A percentile compares a stretch with the other conserved stretches of the same genome.
These are phyloP conservation scores for Neodidymelliopsis sp. DNA, from an alignment of 2,329 filamentous ascomycete species.

Conservation along the genomic window DNA sequence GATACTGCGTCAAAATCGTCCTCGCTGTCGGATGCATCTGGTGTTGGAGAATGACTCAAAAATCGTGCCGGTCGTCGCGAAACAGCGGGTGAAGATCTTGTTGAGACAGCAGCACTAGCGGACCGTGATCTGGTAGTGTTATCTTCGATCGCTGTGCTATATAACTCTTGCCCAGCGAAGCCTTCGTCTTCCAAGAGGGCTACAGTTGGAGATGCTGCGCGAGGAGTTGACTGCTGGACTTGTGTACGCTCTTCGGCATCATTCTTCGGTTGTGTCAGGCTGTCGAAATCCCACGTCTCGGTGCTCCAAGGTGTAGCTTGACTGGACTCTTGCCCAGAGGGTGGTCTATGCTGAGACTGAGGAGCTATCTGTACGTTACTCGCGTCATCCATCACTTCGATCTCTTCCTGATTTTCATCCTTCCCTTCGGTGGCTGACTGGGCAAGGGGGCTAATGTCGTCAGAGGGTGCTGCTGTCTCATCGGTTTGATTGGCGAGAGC, in stretches of 20 bases:
- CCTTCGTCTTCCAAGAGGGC: slow-evolving; percentile 12
- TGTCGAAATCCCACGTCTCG: slow-evolving; percentile 15
- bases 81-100: slow-evolving; percentile 30
- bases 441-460: too few relatives aligned
- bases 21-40: slow-evolving; percentile 26
- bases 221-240: not conserved
- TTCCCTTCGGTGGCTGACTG: not conserved
- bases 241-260: not conserved
- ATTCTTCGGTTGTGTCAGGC: not conserved
- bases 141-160: slow-evolving; percentile 13
- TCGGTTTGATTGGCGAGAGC: not conserved
- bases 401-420: not conserved
- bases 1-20: slow-evolving; percentile 21
- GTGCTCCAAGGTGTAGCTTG: slow-evolving; percentile 9
- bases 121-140: slow-evolving; percentile 19
- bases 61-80: slow-evolving; percentile 30
- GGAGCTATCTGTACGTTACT: not conserved
- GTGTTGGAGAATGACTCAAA: slow-evolving; percentile 34
- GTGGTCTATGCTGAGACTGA: slow-evolving; percentile 3
- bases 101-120: slow-evolving; percentile 21
- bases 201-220: not conserved
- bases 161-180: slow-evolving; percentile 12
- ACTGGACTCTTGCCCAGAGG: not conserved
- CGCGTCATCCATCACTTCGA: too few relatives aligned
- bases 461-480: not conserved